Base-by-base conservation (phyloP, 176 grass and related monocot species). In the Rhynchospora pubera region DNA sequence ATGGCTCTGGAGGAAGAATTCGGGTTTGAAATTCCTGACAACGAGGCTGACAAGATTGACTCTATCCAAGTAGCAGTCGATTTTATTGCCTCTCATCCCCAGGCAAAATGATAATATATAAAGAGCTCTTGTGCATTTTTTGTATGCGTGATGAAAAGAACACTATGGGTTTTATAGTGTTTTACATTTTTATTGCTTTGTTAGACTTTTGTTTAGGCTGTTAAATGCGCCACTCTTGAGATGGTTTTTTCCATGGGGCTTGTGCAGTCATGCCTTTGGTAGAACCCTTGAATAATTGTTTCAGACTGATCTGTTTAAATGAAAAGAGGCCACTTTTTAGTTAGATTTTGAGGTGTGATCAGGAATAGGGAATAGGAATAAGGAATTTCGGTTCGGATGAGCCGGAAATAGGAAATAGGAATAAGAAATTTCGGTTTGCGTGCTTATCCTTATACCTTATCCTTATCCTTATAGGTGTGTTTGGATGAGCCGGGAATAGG, bases 1-100 rank as follows among this genome's bases (percentile, higher is more conserved):
- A 96, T 96, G 93, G 93, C 90, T 16, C 81, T 92, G 15, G 93
- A 96, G 82, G 93, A 96, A 84, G 93, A 97, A 81, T 97, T 97
- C 3, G 78, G 85, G 18, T 87, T 97, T 0, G 93, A 97, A 82
- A 97, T 97, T 71, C 93, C 93, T 14, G 91, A 97, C 75, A 97
- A 89, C 3, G 93, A 93, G 77, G 91, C 85, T 48, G 93, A 97
- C 84, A 97, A 97, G 86, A 97, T 97, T 2, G 91, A 97, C 64
- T 97, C 87, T 43, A 87, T 97, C 83, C 83, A 97, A 45, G 84
- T 85, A 0, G 93, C 93, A 0, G 91, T 91, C 3, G 85, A 93
- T 39, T 97, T 93, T 75, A 87, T 97, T 6, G 88, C 93, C 1
- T 93, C 91, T 2, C 91, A 93, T 51, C 93, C 91, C 51, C 88